Conservation (phyloP, 768 basidiomycete genomes). For the Mycena haematopus region DNA sequence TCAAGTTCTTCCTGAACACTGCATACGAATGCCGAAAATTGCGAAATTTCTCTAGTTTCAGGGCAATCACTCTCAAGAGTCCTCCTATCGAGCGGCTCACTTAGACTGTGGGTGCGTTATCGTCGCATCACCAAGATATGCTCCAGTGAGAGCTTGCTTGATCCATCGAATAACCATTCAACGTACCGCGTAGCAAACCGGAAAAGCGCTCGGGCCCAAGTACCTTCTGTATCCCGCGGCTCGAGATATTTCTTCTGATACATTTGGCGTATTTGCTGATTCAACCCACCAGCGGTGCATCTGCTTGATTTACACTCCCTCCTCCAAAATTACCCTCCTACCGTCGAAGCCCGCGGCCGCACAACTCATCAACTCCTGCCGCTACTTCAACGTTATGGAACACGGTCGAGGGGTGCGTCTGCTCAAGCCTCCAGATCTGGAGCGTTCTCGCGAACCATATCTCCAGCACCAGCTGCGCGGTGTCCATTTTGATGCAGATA, state of each 20-base stretch:
- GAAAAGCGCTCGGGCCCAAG: conserved; percentile 31
- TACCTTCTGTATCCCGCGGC: conserved; percentile 47
- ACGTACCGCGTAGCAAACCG: conserved; percentile 43
- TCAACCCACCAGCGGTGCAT: conserved; percentile 42
- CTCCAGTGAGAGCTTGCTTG: conserved; percentile 41
- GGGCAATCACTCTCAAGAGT: conserved; percentile 51
- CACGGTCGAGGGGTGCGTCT: conserved; percentile 42
- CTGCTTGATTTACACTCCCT: conserved; percentile 43
- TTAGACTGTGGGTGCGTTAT: conserved; percentile 41
- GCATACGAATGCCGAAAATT: conserved; percentile 52
- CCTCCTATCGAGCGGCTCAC: conserved; percentile 43
- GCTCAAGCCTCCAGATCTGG: conserved; percentile 42
- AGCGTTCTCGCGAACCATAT: conserved; percentile 43
- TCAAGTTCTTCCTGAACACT: conserved; percentile 52
- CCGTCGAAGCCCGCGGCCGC: conserved; percentile 38
- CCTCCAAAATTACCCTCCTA: conserved; percentile 39
- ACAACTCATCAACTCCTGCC: conserved; percentile 51
- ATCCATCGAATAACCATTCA: conserved; percentile 42
- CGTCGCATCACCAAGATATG: conserved; percentile 35
- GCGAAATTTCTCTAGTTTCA: conserved; percentile 51
- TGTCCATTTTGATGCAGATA: conserved; percentile 34
- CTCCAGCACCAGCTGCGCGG: conserved; percentile 46
- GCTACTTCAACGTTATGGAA: conserved; percentile 46
- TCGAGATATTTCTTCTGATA: conserved; percentile 37
- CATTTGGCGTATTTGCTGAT: background rate